Evolutionary conservation across 1,139 yeast species (phyloP).

Genomic region (Yamadazyma buinensis): DNA sequence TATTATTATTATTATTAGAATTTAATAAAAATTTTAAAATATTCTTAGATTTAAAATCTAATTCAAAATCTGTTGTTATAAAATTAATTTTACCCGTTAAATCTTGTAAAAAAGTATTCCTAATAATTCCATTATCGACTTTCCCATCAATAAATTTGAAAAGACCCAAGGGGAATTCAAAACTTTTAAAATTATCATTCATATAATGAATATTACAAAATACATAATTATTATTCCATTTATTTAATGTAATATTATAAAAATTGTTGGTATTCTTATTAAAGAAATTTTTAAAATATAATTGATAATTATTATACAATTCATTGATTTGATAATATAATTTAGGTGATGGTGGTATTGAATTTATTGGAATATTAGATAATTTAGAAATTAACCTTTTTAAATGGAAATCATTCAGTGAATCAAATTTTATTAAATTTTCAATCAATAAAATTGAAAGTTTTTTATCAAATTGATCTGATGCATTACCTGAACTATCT

Average conservation of each 20-base stretch:
- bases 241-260: constrained; percentile 20
- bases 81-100: constrained; percentile 13
- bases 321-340: constrained; percentile 17
- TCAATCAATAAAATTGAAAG: constrained; percentile 17
- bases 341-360: constrained; percentile 17
- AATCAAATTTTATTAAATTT: constrained; percentile 19
- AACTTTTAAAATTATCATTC: constrained; percentile 13
- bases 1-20: too few species aligned
- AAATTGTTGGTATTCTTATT: constrained; percentile 9
- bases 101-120: constrained; percentile 13
- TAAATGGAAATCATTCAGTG: constrained; percentile 15
- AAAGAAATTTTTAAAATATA: constrained; percentile 18
- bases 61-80: constrained; percentile 20
- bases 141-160: constrained; percentile 11
- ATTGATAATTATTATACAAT: constrained; percentile 18
- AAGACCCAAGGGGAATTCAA: constrained; percentile 22
- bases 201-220: constrained; percentile 20
- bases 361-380: constrained; percentile 2
- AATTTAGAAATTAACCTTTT: constrained; percentile 11
- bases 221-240: constrained; percentile 18
- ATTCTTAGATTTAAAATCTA: constrained; percentile 16
- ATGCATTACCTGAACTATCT: too few species aligned
- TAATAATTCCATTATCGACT: constrained; percentile 10
- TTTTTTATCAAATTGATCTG: constrained; percentile 2
- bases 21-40: constrained; percentile 16